A percentile compares a stretch with the other conserved stretches of the same genome.
Evolutionary conservation across 495 filamentous ascomycete genomes (phyloP).

Genomic region (Penicillium desertorum): DNA sequence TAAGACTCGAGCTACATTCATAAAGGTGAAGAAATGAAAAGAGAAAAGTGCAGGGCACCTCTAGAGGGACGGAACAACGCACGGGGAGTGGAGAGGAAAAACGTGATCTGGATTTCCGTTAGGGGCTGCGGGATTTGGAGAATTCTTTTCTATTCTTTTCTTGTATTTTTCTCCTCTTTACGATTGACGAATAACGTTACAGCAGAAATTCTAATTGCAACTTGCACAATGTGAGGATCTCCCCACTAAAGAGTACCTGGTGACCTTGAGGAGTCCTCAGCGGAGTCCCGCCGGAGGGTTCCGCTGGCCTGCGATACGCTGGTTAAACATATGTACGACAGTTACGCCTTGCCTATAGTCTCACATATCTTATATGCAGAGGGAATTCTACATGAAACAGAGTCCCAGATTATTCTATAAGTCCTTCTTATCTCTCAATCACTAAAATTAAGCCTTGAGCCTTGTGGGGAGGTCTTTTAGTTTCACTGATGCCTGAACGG

Average conservation of each 20-base stretch:
- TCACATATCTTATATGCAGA: neutral
- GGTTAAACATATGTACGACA: neutral
- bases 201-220: neutral
- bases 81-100: conserved; percentile 18
- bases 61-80: conserved; percentile 13
- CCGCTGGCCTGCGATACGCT: conserved; percentile 30
- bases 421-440: neutral
- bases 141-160: neutral
- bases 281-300: conserved; percentile 42
- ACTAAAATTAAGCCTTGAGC: conserved; percentile 12
- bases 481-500: conserved; percentile 16
- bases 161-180: neutral
- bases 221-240: neutral
- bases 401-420: neutral
- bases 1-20: conserved; percentile 6
- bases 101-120: conserved; percentile 8
- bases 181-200: neutral
- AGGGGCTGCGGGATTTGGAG: conserved; percentile 5
- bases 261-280: conserved; percentile 11
- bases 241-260: conserved; percentile 1
- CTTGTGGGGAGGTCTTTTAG: conserved; percentile 3
- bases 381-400: neutral
- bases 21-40: conserved; percentile 16
- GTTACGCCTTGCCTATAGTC: conserved; percentile 1
- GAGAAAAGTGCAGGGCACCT: conserved; percentile 1